Conservation (phyloP, 192 early-diverging fungal species). For the Geranomyces michiganensis region DNA sequence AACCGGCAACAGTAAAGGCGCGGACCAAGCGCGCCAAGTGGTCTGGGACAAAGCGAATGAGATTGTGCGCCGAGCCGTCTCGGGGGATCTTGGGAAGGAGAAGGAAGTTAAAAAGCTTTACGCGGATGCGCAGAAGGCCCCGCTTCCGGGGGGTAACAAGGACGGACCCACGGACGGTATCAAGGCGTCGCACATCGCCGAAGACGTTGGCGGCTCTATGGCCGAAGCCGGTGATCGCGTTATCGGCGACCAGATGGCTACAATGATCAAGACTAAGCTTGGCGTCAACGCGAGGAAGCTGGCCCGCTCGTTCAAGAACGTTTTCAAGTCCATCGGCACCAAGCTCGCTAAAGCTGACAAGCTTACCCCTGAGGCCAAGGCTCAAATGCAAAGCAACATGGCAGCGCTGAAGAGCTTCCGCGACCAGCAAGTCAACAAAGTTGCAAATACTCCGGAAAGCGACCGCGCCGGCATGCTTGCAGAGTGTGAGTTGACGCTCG, state of each 20-base stretch:
- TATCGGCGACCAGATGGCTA: not conserved
- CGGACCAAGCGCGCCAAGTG: not conserved
- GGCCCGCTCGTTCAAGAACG: not conserved
- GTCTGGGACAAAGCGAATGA: not conserved
- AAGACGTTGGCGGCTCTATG: constrained; percentile 4
- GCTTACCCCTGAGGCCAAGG: not conserved
- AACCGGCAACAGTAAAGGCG: not conserved
- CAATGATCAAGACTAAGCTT: not conserved
- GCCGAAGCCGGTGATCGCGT: constrained; percentile 1
- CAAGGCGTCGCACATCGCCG: constrained; percentile 6
- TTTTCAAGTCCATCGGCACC: not conserved
- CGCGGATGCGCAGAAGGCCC: not conserved
- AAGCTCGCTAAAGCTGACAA: constrained; percentile 2
- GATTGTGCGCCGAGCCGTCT: not conserved
- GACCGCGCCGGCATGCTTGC: constrained; percentile 2
- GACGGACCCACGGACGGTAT: not conserved
- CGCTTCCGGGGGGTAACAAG: not conserved
- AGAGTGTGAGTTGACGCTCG: not conserved
- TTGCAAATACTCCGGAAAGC: not conserved
- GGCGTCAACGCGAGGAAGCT: not conserved
- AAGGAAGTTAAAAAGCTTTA: not conserved
- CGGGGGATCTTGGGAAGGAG: not conserved
- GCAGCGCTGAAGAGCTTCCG: not conserved
- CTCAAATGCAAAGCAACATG: not conserved
- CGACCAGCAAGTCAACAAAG: constrained; percentile 4